Base-by-base conservation (phyloP, 768 basidiomycete genomes). In the Amanita subjunquillea region DNA sequence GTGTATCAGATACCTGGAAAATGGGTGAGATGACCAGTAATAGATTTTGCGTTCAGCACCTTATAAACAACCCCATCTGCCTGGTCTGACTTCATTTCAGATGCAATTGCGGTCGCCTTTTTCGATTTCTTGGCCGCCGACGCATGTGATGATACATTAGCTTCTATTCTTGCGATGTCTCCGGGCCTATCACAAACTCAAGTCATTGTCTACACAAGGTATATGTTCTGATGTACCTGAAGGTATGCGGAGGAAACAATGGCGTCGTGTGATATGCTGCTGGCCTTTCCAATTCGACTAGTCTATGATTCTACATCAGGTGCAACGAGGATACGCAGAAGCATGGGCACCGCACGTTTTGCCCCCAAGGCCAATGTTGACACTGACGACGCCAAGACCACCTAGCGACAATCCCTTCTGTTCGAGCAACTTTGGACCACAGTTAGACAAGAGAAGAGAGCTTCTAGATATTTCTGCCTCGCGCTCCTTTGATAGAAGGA, bases 1-100 rank as follows among this genome's bases (percentile, higher is more conserved):
- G 78, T 0, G 83, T 84, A 55, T 88, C 87, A 3, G 89, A 83
- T 3, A 93, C 82, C 88, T 91, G 53, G 22, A 13, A 12, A 52
- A 20, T 9, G 37, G 45, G 20, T 29, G 15, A 25, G 29, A 40
- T 20, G 32, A 32, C 10, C 39, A 0, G 49, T n/a, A 13, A 40
- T 7, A 25, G 27, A 9, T 9, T 45, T 32, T 36, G 48, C 9
- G 40, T 22, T 25, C 56, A 65, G 9, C 46, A 83, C 90, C 69
- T 88, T 87, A 67, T 91, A 95, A 1, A 96, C 83, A 2, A 96
- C 89, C 1, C 92, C 93, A 62, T 94, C 88, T 1, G 69, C 71
- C 57, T 69, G 67, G 55, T 62, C 56, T 54, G 57, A 67, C 57
- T 75, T 79, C 3, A 63, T 50, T 36, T 74, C 76, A 9, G 60